Percentiles rank a stretch among this genome's conserved stretches.
Evolutionary conservation across 305 asterid species (phyloP).

Genomic region (Striga hermonthica): DNA sequence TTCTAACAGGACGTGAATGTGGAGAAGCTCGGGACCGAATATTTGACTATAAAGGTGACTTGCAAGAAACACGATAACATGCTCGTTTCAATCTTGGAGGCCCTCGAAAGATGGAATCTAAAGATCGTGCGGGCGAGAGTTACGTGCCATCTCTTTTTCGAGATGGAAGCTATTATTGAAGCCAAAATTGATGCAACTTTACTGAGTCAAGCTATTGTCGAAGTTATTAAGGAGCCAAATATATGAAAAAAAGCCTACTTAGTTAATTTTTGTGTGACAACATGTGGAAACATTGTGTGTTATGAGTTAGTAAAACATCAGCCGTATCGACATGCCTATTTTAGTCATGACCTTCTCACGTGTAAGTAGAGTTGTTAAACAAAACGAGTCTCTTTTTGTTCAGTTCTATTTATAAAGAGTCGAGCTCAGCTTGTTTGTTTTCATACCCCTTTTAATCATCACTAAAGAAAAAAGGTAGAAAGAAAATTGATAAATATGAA

Average conservation of each 20-base stretch:
- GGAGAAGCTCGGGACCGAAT: constrained; percentile 50
- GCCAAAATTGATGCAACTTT: constrained; percentile 37
- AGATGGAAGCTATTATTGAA: constrained; percentile 65
- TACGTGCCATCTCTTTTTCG: constrained; percentile 46
- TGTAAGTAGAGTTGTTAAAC: no score
- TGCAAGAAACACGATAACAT: constrained; percentile 57
- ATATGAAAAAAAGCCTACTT: background rate
- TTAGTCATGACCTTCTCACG: no score
- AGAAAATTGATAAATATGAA: no score
- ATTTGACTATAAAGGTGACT: constrained; percentile 40
- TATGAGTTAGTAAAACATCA: no score
- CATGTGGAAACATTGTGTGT: no score
- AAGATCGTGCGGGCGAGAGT: constrained; percentile 45
- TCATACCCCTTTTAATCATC: no score
- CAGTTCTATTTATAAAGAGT: no score
- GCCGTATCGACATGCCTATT: no score
- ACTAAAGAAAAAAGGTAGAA: no score
- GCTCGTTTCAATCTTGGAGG: constrained; percentile 50
- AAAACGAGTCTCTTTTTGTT: no score
- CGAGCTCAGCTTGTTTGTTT: no score
- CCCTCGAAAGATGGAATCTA: constrained; percentile 51
- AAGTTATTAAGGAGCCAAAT: constrained; percentile 32
- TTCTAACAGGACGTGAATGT: constrained; percentile 56
- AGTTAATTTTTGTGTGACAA: background rate
- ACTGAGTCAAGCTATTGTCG: constrained; percentile 41